phyloP scores from a whole-genome alignment of 164 flowering plant species.

The Tinospora cordifolia region DNA sequence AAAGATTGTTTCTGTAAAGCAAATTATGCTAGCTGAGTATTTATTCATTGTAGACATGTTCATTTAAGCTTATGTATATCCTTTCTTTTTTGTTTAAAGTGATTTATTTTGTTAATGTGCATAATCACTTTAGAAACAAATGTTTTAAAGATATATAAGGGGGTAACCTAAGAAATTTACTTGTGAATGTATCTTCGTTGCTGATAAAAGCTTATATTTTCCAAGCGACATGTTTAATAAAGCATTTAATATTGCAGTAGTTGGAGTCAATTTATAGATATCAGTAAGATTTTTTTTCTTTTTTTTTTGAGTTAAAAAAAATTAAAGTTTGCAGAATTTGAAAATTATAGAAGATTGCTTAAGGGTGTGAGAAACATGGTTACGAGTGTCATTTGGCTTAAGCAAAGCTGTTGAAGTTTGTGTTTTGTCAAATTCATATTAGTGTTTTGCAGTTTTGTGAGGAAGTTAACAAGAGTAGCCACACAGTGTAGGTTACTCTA shows the following conservation, averaged over 20 bases:
- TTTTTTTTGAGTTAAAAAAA: background rate
- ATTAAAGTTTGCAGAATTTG: background rate
- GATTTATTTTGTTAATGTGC: background rate
- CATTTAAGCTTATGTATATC: background rate
- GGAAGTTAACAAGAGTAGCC: background rate
- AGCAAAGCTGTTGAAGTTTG: background rate
- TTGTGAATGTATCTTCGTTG: background rate
- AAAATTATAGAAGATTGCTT: background rate
- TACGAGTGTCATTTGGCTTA: background rate
- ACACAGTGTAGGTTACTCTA: background rate
- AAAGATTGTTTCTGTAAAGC: background rate
- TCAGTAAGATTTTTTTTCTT: background rate
- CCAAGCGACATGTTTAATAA: background rate
- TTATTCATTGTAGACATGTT: background rate
- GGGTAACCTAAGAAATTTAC: background rate
- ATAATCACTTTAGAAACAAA: background rate
- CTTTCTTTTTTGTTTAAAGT: background rate
- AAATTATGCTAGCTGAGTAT: background rate
- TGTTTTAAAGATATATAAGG: background rate
- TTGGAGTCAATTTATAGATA: background rate
- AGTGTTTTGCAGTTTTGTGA: background rate
- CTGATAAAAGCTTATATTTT: background rate
- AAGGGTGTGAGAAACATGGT: too few relatives aligned
- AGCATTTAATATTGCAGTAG: background rate
- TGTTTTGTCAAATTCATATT: background rate